Conservation (phyloP, 805 yeast species). For the Zygosaccharomyces rouxii region DNA sequence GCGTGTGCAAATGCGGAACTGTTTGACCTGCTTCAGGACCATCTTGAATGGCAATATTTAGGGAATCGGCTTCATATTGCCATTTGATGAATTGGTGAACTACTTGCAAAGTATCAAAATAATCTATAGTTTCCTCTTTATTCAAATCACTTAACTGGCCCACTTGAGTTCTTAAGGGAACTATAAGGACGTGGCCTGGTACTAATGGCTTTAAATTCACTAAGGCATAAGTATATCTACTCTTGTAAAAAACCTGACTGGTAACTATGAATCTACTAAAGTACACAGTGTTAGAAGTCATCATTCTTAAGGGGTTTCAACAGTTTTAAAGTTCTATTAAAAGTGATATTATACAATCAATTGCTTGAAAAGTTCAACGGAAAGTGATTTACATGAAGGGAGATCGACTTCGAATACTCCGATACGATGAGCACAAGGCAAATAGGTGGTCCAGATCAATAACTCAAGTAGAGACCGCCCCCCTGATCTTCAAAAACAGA, state of each 20-base stretch:
- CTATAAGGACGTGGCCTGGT: conserved; percentile 89
- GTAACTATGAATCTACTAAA: conserved; percentile 35
- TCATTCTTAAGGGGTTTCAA: background rate
- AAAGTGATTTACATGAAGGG: background rate
- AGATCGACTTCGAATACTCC: background rate
- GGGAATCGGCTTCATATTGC: conserved; percentile 70
- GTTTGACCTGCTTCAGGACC: conserved; percentile 95
- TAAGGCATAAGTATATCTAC: conserved; percentile 70
- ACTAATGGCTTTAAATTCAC: conserved; percentile 90
- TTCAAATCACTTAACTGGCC: conserved; percentile 65
- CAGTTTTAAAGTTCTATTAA: background rate
- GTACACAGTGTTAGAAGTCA: conserved; percentile 18
- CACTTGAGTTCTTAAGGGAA: conserved; percentile 65
- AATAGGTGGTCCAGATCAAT: conserved; percentile 13
- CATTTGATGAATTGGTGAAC: conserved; percentile 63
- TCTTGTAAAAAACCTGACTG: conserved; percentile 37
- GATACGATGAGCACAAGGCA: background rate
- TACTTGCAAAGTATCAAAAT: conserved; percentile 67
- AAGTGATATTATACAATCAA: background rate
- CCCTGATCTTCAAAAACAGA: conserved; percentile 67
- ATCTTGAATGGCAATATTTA: conserved; percentile 92
- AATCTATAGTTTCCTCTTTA: conserved; percentile 69
- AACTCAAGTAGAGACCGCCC: conserved; percentile 67
- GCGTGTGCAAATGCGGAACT: conserved; percentile 94
- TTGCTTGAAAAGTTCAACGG: background rate